Evolutionary conservation across 129 eudicot genomes (phyloP).

Genomic region (Flaveria linearis): DNA sequence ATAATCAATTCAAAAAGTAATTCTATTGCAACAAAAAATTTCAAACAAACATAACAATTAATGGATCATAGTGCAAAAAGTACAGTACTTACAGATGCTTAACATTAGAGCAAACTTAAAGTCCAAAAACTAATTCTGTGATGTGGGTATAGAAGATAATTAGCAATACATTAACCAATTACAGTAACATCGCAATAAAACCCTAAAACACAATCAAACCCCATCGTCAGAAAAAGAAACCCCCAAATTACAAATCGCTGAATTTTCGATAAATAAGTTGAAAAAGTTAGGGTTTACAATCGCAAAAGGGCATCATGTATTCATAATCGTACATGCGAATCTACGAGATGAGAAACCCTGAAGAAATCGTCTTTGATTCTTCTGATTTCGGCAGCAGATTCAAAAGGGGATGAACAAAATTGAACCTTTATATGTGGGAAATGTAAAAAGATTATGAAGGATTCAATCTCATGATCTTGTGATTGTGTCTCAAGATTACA

Average conservation of each 20-base stretch:
- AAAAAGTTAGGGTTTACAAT: conserved; percentile 16
- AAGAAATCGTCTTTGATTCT: conserved; percentile 9
- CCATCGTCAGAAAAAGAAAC: not conserved
- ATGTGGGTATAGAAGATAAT: too few species aligned
- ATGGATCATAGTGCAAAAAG: not conserved
- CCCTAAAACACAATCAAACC: conserved; percentile 3
- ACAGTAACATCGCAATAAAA: not conserved
- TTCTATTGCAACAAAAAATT: not conserved
- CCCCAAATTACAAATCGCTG: conserved; percentile 1
- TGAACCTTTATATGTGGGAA: conserved; percentile 20
- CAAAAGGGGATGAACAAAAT: conserved; percentile 16
- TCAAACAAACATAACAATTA: not conserved
- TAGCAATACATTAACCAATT: conserved; percentile 11
- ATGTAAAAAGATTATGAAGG: conserved; percentile 3
- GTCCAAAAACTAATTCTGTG: not conserved
- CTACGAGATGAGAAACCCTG: conserved; percentile 25
- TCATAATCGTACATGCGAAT: conserved; percentile 27
- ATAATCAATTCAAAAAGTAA: conserved; percentile 3
- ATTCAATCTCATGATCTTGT: conserved; percentile 25
- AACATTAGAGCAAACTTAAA: conserved; percentile 6
- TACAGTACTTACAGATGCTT: not conserved
- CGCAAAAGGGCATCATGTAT: conserved; percentile 6
- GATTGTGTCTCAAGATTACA: conserved; percentile 12
- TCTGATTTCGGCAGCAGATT: conserved; percentile 22
- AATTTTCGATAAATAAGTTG: not conserved